These are phyloP conservation scores for Suaeda aralocaspica DNA, from an alignment of 148 eudicot genomes.

Conservation along the genomic window DNA sequence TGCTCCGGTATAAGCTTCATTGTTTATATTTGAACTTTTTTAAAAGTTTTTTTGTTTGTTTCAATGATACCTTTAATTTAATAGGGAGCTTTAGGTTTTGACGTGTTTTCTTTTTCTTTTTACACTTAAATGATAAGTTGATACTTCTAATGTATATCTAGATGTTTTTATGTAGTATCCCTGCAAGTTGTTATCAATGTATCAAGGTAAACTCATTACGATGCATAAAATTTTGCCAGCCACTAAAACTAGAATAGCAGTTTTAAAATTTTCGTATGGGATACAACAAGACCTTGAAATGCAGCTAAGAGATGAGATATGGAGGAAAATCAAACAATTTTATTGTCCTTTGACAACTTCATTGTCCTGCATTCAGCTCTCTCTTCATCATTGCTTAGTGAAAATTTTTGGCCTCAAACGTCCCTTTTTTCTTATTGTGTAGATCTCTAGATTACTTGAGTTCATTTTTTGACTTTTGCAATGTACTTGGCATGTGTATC, in stretches of 20 bases:
- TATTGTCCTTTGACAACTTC: background rate
- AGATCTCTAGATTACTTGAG: background rate
- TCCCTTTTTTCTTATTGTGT: background rate
- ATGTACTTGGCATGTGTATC: too few species aligned
- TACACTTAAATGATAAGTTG: background rate
- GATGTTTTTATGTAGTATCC: too few species aligned
- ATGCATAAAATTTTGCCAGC: background rate
- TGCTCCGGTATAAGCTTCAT: conserved; percentile 64
- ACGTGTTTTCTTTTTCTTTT: background rate
- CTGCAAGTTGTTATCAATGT: background rate
- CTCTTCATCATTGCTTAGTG: background rate
- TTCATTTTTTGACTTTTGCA: too few species aligned
- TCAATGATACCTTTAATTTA: background rate
- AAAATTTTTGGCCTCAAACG: background rate
- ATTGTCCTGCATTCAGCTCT: background rate
- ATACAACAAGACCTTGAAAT: background rate
- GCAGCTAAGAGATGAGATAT: background rate
- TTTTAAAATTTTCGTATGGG: background rate
- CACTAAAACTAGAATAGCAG: background rate
- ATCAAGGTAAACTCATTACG: background rate
- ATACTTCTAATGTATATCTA: too few species aligned
- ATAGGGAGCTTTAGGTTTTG: background rate
- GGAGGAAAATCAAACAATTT: background rate
- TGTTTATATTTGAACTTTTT: background rate
- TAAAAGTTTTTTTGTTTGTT: background rate